These are phyloP conservation scores for Ehretia macrophylla DNA, from an alignment of 257 asterid genomes.

Conservation along the genomic window DNA sequence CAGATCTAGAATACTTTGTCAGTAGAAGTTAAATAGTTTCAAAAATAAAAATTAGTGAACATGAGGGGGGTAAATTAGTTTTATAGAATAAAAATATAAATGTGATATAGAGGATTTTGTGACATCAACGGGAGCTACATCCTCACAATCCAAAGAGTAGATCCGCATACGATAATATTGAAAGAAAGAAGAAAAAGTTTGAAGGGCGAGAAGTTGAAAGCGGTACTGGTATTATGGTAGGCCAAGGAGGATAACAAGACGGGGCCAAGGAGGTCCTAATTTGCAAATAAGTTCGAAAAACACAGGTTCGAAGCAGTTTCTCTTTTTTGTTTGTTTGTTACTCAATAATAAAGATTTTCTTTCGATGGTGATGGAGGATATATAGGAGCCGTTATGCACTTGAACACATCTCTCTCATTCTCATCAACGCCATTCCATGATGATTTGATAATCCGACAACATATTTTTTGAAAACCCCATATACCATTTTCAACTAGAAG, in stretches of 20 bases:
- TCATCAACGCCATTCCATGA: background rate
- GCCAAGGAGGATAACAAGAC: background rate
- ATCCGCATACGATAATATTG: too few species aligned
- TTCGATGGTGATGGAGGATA: background rate
- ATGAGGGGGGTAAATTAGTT: too few species aligned
- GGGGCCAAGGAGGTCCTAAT: constrained; percentile 18
- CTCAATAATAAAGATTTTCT: constrained; percentile 17
- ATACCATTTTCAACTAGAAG: too few species aligned
- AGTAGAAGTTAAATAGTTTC: too few species aligned
- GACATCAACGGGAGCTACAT: too few species aligned
- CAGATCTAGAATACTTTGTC: too few species aligned
- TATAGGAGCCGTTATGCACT: constrained; percentile 6
- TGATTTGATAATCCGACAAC: background rate
- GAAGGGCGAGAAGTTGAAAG: background rate
- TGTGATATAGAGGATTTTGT: too few species aligned
- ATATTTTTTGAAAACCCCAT: too few species aligned
- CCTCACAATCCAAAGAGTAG: too few species aligned
- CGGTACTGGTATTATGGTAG: background rate
- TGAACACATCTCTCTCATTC: constrained; percentile 1
- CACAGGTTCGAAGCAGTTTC: constrained; percentile 79
- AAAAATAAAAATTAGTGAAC: too few species aligned
- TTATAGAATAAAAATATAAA: too few species aligned
- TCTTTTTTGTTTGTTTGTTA: constrained; percentile 51
- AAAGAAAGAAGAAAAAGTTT: background rate
- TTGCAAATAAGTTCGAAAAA: constrained; percentile 51